Evolutionary conservation across 305 asterid species (phyloP), one percentile per base, ranked within the genome.

Genomic region (Ilex paraguariensis): DNA sequence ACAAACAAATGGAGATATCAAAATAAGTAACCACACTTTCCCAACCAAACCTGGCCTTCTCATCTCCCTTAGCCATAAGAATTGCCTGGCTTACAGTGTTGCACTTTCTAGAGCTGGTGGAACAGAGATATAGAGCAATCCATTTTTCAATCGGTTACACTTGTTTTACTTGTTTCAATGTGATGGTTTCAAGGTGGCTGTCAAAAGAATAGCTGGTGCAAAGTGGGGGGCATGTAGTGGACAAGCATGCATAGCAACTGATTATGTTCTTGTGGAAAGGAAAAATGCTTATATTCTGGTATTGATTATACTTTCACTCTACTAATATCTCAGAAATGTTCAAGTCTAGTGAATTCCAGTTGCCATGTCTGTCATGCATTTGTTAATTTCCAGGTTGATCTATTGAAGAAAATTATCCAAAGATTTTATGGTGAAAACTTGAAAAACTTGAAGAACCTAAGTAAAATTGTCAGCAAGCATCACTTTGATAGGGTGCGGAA

Each of bases 141-240:
- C 42, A 36, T 3, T 36, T 36, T 36, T 36, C 6, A 36, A 36
- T 8, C 0, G 42, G 42, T 36, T 36, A 36, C 42, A 36, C 9
- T 36, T 36, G 42, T 36, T 36, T 63, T 44, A 31, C 62, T 65
- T 56, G 39, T 56, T 45, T 69, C 64, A 31, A 55, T 40, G 50
- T 69, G 56, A 50, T 64, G 59, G 64, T 45, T 71, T 70, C 54
- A 56, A 91, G 97, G 82, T 79, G 74, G 91, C 87, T 10, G 83
- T 77, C 70, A 92, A 87, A 79, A 82, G 98, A 79, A 76, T 89
- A 68, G 81, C 69, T 17, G 87, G 86, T 44, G 92, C 84, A 15
- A 92, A 92, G 74, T 92, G 95, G 91, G 98, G 98, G 45, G 72
- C 88, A 3, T 88, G 98, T 68, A 88, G 87, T 21, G 98, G 98